phyloP scores from a whole-genome alignment of 148 eudicot species.

The Chenopodium album region DNA sequence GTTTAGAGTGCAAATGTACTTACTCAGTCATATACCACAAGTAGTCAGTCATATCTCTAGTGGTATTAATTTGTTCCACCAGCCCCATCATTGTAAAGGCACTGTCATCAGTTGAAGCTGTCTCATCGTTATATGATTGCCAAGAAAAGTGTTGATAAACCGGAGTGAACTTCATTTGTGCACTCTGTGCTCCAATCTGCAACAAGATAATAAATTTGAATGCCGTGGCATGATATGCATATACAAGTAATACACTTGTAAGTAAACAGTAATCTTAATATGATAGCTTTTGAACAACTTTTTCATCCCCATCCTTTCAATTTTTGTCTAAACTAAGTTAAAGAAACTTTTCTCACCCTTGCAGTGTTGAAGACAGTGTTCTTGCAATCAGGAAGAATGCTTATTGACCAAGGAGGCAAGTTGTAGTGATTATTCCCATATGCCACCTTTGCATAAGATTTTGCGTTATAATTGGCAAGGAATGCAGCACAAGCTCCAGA shows the following conservation, averaged over 20 bases:
- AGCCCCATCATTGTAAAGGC: slow-evolving; percentile 56
- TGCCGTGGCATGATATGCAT: neutral
- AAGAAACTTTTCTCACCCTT: slow-evolving; percentile 45
- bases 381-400: slow-evolving; percentile 93
- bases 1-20: slow-evolving; percentile 30
- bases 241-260: neutral
- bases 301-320: neutral
- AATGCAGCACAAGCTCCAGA: slow-evolving; percentile 85
- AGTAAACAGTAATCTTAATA: neutral
- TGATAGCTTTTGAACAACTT: neutral
- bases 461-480: slow-evolving; percentile 61
- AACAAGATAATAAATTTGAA: neutral
- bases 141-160: slow-evolving; percentile 42
- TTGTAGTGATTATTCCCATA: slow-evolving; percentile 52
- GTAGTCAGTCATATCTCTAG: slow-evolving; percentile 73
- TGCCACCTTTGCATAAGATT: slow-evolving; percentile 47
- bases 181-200: slow-evolving; percentile 54
- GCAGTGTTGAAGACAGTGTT: slow-evolving; percentile 76
- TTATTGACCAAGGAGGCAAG: slow-evolving; percentile 84
- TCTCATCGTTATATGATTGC: slow-evolving; percentile 66
- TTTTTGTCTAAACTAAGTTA: neutral
- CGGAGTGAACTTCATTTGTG: slow-evolving; percentile 45
- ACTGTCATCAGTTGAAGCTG: slow-evolving; percentile 48
- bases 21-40: slow-evolving; percentile 92
- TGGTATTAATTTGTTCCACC: slow-evolving; percentile 76